Evolutionary conservation across 2,329 filamentous ascomycete species (phyloP), one percentile per base, ranked within the genome.

Genomic region (Aureobasidium zeae): DNA sequence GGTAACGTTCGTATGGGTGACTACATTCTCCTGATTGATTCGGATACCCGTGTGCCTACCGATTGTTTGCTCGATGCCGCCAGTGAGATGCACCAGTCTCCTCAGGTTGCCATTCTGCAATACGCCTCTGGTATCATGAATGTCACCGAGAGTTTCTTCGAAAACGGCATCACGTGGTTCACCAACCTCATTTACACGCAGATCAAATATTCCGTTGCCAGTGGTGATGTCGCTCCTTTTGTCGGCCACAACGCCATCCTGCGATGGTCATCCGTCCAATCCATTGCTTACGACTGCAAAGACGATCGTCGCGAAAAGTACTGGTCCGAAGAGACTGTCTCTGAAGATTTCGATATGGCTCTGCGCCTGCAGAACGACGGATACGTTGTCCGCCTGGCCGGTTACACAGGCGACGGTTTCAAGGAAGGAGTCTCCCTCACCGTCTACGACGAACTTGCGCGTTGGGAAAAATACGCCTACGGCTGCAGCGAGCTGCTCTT

Each of bases 391-490:
- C 79, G 83, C 21, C 69, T 86, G 17, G 81, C 78, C 7, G 76
- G 79, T 15, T 87, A 83, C 72, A 78, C 79, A 5, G 79, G 79
- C 26, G 77, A 81, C n/a, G 82, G 79, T 36, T 87, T 86, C 69
- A 81, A 86, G 59, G 84, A 89, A 59, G 84, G 85, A 51, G 84
- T 89, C 43, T 88, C 84, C 1, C 68, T 89, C 45, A 89, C 84
- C 0, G 83, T 89, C 8, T 87, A 89, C 57, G 84, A 89, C 62
- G 85, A 89, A 62, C 70, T 89, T 48, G 81, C 83, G 2, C 80
- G 84, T 46, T 89, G 85, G 84, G 84, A 89, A 58, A 89, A 89
- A 63, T 87, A 87, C 58, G 85, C 84, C 3, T 88, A 86, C 55
- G 83, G 84, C 26, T 88, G 85, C 64, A 85, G 83, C 60, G 84